A percentile compares a stretch with the other conserved stretches of the same genome.
Evolutionary conservation across 1,139 yeast genomes (phyloP).

Genomic region (Yamadazyma sp.): DNA sequence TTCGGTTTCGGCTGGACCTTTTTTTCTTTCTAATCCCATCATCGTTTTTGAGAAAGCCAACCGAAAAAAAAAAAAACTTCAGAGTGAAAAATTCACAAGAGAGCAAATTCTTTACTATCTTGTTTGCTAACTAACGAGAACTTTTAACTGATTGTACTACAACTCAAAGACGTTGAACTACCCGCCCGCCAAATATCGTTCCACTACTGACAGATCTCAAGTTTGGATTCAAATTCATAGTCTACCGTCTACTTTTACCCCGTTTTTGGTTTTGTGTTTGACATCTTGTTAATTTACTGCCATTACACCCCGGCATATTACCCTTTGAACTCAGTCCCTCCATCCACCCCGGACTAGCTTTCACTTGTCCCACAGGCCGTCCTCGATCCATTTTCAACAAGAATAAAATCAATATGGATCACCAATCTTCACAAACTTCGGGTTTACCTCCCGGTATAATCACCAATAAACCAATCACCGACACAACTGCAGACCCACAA

Average conservation of each 20-base stretch:
- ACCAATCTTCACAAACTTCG: constrained; percentile 1
- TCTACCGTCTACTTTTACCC: neutral
- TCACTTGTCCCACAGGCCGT: no score
- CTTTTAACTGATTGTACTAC: neutral
- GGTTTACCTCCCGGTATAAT: constrained; percentile 1
- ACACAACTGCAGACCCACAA: neutral
- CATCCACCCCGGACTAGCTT: no score
- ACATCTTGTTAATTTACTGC: no score
- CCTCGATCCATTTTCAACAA: no score
- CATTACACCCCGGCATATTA: no score
- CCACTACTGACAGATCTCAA: no score
- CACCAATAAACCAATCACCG: neutral
- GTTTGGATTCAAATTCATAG: no score
- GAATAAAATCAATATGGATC: constrained; percentile 1
- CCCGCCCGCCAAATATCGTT: no score
- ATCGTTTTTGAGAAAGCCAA: neutral
- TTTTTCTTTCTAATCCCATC: neutral
- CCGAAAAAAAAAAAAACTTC: neutral
- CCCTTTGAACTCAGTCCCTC: no score
- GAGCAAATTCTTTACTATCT: neutral
- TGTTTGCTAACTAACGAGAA: neutral
- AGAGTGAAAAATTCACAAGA: constrained; percentile 4
- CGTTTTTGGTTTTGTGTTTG: neutral
- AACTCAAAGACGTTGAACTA: no score
- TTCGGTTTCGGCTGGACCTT: neutral